These are phyloP conservation scores for Suillus ampliporus DNA, from an alignment of 768 basidiomycete genomes.

Conservation along the genomic window DNA sequence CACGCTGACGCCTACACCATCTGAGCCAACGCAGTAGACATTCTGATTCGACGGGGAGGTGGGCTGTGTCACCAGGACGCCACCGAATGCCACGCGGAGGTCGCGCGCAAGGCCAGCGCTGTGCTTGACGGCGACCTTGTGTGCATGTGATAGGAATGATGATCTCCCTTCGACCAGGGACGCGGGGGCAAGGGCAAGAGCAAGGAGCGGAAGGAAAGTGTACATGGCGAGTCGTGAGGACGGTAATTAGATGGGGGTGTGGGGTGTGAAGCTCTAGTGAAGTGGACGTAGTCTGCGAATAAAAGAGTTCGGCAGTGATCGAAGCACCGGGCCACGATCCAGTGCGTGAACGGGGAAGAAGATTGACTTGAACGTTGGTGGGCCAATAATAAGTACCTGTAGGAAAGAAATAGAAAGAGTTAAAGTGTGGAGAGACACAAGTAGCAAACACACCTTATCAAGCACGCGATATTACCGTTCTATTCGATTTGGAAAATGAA, in stretches of 20 bases:
- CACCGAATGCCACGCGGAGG: constrained; percentile 67
- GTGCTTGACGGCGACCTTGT: constrained; percentile 58
- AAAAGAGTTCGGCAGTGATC: constrained; percentile 22
- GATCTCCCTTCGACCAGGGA: constrained; percentile 28
- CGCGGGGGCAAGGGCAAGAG: constrained; percentile 36
- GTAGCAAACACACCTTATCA: constrained; percentile 13
- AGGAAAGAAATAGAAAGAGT: constrained; percentile 9
- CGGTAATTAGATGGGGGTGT: constrained; percentile 9
- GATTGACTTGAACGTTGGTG: neutral
- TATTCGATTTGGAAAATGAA: constrained; percentile 6
- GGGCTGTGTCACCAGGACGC: constrained; percentile 53
- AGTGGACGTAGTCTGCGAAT: constrained; percentile 17
- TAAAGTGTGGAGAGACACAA: constrained; percentile 3
- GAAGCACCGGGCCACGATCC: constrained; percentile 13
- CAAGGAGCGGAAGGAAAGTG: constrained; percentile 34
- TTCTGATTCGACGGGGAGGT: constrained; percentile 32
- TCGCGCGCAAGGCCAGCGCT: constrained; percentile 71
- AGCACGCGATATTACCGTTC: constrained; percentile 7
- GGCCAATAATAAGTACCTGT: constrained; percentile 7
- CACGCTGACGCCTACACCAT: constrained; percentile 26
- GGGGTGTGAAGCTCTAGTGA: neutral
- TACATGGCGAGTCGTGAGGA: constrained; percentile 23
- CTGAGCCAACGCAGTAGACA: constrained; percentile 41
- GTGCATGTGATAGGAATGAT: constrained; percentile 49
- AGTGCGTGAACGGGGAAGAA: constrained; percentile 1